Percentiles rank a stretch among this genome's conserved stretches.
phyloP scores from a whole-genome alignment of 2,329 filamentous ascomycete genomes.

The Allantophomopsis cytisporea region DNA sequence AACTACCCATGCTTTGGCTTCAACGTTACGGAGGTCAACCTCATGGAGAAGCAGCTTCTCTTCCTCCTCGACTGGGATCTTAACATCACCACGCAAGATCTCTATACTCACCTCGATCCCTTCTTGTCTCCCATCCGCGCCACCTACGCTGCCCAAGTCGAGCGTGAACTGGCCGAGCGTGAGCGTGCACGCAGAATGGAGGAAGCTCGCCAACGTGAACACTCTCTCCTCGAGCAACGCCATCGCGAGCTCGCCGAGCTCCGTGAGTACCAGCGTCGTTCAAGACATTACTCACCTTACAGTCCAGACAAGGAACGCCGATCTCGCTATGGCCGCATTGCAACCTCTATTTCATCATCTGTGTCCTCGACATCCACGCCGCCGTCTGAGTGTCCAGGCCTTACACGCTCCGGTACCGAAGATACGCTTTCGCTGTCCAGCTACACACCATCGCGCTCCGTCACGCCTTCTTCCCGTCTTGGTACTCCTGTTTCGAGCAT shows the following conservation, averaged over 20 bases:
- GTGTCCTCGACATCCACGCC: slow-evolving; percentile 15
- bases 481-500: slow-evolving; percentile 20
- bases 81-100: slow-evolving; percentile 69
- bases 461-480: not conserved
- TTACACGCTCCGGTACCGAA: slow-evolving; percentile 17
- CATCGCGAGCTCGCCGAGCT: slow-evolving; percentile 7
- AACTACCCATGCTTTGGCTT: slow-evolving; percentile 74
- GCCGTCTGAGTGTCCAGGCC: slow-evolving; percentile 20
- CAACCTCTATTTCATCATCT: not conserved
- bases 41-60: slow-evolving; percentile 98
- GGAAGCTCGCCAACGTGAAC: slow-evolving; percentile 10
- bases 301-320: slow-evolving; percentile 7
- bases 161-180: slow-evolving; percentile 23
- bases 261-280: not conserved
- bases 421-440: slow-evolving; percentile 8
- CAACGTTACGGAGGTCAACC: slow-evolving; percentile 88
- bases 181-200: slow-evolving; percentile 10
- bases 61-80: slow-evolving; percentile 93
- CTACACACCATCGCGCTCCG: slow-evolving; percentile 12
- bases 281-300: slow-evolving; percentile 1
- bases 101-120: slow-evolving; percentile 74
- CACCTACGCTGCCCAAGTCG: not conserved
- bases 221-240: slow-evolving; percentile 8
- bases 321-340: not conserved
- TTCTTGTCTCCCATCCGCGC: slow-evolving; percentile 78